A percentile compares a stretch with the other conserved stretches of the same genome.
These are phyloP conservation scores for Beauveria brongniartii DNA, from an alignment of 2,329 filamentous ascomycete genomes.

Conservation along the genomic window DNA sequence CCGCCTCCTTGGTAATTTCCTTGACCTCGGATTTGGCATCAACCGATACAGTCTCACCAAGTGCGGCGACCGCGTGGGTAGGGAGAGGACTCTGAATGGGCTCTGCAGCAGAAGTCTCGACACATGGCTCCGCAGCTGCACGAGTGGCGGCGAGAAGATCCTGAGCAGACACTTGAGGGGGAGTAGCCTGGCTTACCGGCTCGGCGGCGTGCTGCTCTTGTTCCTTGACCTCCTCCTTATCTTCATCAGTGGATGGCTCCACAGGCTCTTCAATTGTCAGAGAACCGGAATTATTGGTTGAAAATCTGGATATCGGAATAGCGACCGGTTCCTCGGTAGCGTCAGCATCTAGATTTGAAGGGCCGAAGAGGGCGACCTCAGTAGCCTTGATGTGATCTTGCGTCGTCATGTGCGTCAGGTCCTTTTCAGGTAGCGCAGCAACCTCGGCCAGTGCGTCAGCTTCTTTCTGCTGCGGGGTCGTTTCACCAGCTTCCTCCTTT, in stretches of 20 bases:
- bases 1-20: neutral
- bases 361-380: conserved; percentile 16
- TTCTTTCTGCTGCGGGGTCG: conserved; percentile 13
- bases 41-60: conserved; percentile 3
- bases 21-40: neutral
- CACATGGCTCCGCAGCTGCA: conserved; percentile 12
- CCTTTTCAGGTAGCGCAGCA: neutral
- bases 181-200: neutral
- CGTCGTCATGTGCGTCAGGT: neutral
- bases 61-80: conserved; percentile 4
- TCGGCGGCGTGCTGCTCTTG: neutral
- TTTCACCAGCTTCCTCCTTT: conserved; percentile 17
- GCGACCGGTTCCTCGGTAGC: neutral
- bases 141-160: conserved; percentile 18
- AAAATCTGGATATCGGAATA: conserved; percentile 36
- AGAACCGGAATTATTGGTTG: conserved; percentile 19
- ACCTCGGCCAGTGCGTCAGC: neutral
- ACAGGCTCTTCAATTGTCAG: neutral
- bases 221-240: neutral
- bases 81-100: neutral
- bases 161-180: conserved; percentile 20
- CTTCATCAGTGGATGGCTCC: neutral
- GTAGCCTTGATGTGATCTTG: conserved; percentile 9
- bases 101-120: conserved; percentile 11
- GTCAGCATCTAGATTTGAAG: conserved; percentile 1